Evolutionary conservation across 164 flowering plant species (phyloP), one percentile per base, ranked within the genome.

Genomic region (Euptelea pleiosperma): DNA sequence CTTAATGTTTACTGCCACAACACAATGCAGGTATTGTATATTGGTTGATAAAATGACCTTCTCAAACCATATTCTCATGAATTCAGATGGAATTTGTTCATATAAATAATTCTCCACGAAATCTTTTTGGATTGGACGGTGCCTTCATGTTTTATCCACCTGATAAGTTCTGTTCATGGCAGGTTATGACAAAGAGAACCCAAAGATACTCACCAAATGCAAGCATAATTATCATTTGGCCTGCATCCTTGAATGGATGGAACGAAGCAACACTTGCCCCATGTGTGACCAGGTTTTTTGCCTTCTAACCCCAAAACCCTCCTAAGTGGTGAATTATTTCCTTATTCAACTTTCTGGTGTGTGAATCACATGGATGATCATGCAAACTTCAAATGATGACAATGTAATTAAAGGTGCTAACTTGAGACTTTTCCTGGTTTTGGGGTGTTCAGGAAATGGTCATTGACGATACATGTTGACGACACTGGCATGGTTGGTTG

Each of bases 211-310:
- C 40, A 79, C 86, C 22, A 73, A 75, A 53, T 81, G 86, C 28
- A 76, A 79, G 19, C 89, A 81, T 63, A 79, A 83, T 73, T 79
- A 77, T 68, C 89, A 84, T 68, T 80, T 81, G 44, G 63, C 83
- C 0, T 81, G 89, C 70, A 79, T 84, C 69, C 79, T 84, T 48
- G 89, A 81, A 59, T 84, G 89, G 86, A 62, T 74, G 84, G 83
- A 84, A 73, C 72, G 86, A 73, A 84, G 89, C 40, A 22, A 18
- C 26, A 56, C 37, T 29, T 40, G 48, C 59, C 59, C 48, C 6
- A 21, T 41, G 8, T 41, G 48, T 22, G 49, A 30, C 46, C 48
- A 56, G 59, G 59, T 56, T 18, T 40, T 9, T 33, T 9, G 21
- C 21, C 37, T 18, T n/a, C 3, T 4, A 8, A 19, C 7, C 35